These are phyloP conservation scores for Solanum bulbocastanum DNA, from an alignment of 257 asterid species.

Conservation along the genomic window DNA sequence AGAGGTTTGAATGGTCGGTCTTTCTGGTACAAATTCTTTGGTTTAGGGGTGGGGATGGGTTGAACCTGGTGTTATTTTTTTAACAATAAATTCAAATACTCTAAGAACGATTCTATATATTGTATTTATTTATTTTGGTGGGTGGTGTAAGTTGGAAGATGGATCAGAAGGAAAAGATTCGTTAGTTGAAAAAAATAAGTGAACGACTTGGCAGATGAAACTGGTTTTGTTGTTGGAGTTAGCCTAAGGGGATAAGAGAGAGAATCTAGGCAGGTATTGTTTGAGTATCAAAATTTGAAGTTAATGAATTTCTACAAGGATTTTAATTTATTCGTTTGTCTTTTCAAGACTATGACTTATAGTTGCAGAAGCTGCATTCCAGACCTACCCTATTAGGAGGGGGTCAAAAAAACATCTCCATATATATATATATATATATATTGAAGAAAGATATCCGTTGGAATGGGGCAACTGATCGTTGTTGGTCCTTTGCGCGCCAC, in stretches of 20 bases:
- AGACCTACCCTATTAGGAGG: neutral
- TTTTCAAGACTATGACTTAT: neutral
- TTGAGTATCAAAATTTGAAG: neutral
- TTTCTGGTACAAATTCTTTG: neutral
- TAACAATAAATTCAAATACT: neutral
- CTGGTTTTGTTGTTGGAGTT: neutral
- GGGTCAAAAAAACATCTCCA: neutral
- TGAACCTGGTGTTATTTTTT: neutral
- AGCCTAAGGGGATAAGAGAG: neutral
- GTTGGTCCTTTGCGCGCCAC: neutral
- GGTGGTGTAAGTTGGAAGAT: neutral
- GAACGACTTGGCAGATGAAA: neutral
- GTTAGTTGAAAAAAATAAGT: neutral
- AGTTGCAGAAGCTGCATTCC: neutral
- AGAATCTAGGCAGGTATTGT: neutral
- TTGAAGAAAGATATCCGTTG: neutral
- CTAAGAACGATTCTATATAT: neutral
- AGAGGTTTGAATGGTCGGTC: neutral
- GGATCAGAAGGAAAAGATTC: neutral
- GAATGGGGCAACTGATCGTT: neutral
- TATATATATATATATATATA: no score
- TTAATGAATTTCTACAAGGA: fast-evolving
- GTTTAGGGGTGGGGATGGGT: neutral
- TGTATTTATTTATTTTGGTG: neutral
- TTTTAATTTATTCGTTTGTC: fast-evolving